A percentile compares a stretch with the other conserved stretches of the same genome.
These are phyloP conservation scores for Tulasnella calospora DNA, from an alignment of 768 basidiomycete genomes.

Conservation along the genomic window DNA sequence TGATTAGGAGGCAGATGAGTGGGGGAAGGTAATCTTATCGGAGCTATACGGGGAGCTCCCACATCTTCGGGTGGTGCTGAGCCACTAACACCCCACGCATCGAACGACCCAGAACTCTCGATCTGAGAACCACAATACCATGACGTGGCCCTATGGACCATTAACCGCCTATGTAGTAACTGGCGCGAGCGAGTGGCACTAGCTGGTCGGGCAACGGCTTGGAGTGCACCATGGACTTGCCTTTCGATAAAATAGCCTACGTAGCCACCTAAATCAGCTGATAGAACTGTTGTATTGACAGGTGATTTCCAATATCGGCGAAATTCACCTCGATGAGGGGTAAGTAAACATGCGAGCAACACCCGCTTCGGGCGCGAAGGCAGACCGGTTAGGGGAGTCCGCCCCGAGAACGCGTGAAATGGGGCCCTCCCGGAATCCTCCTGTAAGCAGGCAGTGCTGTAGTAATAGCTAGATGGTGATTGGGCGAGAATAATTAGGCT, in stretches of 20 bases:
- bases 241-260: not conserved
- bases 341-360: not conserved
- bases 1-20: not conserved
- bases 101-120: not conserved
- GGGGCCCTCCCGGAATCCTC: not conserved
- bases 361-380: not conserved
- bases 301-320: not conserved
- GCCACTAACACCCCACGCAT: not conserved
- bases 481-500: not conserved
- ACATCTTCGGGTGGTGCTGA: not conserved
- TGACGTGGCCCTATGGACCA: not conserved
- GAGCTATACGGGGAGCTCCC: not conserved
- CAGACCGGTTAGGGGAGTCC: too few relatives aligned
- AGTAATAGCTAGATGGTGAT: not conserved
- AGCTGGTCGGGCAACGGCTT: not conserved
- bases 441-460: not conserved
- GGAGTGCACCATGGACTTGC: not conserved
- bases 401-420: too few relatives aligned
- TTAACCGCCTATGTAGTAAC: not conserved
- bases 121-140: not conserved
- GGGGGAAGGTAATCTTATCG: constrained; percentile 9
- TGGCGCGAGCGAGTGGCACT: not conserved
- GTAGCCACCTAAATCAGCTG: not conserved
- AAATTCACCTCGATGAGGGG: not conserved
- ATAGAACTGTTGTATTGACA: not conserved